Conservation (phyloP, 1,139 yeast genomes). For the Nakaseomyces kungkrabaensis region DNA sequence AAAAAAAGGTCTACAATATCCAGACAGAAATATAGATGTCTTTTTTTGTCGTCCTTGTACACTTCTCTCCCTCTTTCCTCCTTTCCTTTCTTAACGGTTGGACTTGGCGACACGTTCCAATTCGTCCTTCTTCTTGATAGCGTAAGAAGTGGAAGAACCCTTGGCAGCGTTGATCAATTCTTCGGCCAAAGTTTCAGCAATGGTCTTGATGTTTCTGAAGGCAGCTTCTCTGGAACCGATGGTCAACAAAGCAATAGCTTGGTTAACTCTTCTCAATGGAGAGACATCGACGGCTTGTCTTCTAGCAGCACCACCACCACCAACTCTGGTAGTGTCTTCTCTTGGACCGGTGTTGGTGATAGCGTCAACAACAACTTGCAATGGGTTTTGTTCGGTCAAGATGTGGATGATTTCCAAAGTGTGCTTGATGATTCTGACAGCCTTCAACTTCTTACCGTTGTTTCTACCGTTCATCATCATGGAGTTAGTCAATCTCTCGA, state of each 20-base stretch:
- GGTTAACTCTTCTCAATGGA: slow-evolving; percentile 99
- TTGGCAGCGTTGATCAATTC: slow-evolving; percentile 99
- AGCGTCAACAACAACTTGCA: slow-evolving; percentile 98
- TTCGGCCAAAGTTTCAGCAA: slow-evolving; percentile 99
- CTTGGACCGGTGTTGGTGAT: slow-evolving; percentile 99
- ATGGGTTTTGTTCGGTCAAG: slow-evolving; percentile 98
- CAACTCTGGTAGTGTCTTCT: slow-evolving; percentile 99
- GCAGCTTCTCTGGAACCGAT: slow-evolving; percentile 99
- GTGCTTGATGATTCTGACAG: slow-evolving; percentile 99
- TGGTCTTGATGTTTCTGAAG: slow-evolving; percentile 99
- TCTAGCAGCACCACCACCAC: slow-evolving; percentile 99
- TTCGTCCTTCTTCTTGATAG: slow-evolving; percentile 99
- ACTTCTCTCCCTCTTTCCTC: slow-evolving; percentile 1
- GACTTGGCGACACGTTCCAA: slow-evolving; percentile 99
- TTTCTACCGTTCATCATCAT: slow-evolving; percentile 99
- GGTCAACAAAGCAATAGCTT: slow-evolving; percentile 95
- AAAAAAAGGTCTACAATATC: neutral
- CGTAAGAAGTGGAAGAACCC: slow-evolving; percentile 99
- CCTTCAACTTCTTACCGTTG: slow-evolving; percentile 99
- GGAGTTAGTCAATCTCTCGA: slow-evolving; percentile 99
- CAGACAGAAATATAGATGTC: neutral
- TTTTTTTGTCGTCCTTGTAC: neutral
- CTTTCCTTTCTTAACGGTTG: slow-evolving; percentile 70
- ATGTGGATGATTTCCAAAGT: slow-evolving; percentile 96
- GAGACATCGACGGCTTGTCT: slow-evolving; percentile 99